phyloP scores from a whole-genome alignment of 768 basidiomycete species.

The Hypholoma sublateritium region DNA sequence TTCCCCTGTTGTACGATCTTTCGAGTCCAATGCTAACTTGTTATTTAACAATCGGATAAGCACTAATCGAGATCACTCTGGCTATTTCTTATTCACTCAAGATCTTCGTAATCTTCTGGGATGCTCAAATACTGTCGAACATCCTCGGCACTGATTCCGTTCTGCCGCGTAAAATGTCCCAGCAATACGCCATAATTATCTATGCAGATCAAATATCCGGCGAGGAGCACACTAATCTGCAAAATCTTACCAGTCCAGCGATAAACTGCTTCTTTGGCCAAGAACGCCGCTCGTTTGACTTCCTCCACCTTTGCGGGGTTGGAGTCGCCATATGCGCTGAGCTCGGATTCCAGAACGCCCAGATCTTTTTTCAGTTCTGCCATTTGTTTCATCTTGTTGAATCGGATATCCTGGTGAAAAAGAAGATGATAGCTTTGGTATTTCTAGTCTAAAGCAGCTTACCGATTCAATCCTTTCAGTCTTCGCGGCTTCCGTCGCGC shows the following conservation, averaged over 20 bases:
- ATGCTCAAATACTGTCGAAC: slow-evolving; percentile 67
- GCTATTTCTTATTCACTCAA: slow-evolving; percentile 34
- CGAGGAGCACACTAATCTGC: neutral
- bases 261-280: slow-evolving; percentile 81
- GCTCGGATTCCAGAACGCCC: slow-evolving; percentile 58
- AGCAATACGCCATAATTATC: slow-evolving; percentile 73
- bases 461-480: slow-evolving; percentile 60
- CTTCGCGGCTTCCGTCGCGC: slow-evolving; percentile 50
- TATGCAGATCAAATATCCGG: slow-evolving; percentile 22
- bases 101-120: slow-evolving; percentile 76
- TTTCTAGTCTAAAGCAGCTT: slow-evolving; percentile 11
- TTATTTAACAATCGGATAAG: neutral
- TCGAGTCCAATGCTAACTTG: neutral
- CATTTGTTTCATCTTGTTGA: slow-evolving; percentile 50
- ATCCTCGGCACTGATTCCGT: slow-evolving; percentile 55
- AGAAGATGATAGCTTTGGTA: slow-evolving; percentile 5
- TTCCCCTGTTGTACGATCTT: neutral
- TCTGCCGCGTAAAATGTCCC: slow-evolving; percentile 65
- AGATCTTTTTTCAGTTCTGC: slow-evolving; percentile 48
- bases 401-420: slow-evolving; percentile 53
- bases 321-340: slow-evolving; percentile 77
- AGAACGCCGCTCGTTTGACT: slow-evolving; percentile 64
- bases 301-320: slow-evolving; percentile 83
- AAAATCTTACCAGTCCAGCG: slow-evolving; percentile 79
- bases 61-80: too few species aligned